These are phyloP conservation scores for Huiozyma naganishii DNA, from an alignment of 805 yeast species.

Conservation along the genomic window DNA sequence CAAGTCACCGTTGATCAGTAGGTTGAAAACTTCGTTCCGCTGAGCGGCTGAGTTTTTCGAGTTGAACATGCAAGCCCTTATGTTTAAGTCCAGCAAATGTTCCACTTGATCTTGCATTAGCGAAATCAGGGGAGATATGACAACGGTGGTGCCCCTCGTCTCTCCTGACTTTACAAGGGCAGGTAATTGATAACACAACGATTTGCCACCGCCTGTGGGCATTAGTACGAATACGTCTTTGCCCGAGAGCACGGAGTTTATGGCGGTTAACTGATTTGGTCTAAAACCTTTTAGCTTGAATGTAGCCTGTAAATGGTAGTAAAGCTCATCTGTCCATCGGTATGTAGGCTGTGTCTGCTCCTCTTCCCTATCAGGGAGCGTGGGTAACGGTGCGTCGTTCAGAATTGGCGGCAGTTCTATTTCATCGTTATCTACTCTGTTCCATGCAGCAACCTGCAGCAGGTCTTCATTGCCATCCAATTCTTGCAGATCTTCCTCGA, in stretches of 20 bases:
- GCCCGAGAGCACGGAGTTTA: slow-evolving; percentile 65
- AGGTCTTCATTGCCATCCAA: slow-evolving; percentile 13
- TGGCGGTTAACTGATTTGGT: slow-evolving; percentile 77
- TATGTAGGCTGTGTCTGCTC: slow-evolving; percentile 5
- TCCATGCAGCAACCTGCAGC: slow-evolving; percentile 12
- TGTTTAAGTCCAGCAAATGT: slow-evolving; percentile 54
- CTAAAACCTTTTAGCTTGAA: slow-evolving; percentile 65
- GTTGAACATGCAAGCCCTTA: slow-evolving; percentile 80
- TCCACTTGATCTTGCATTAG: slow-evolving; percentile 96
- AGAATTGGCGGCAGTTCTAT: slow-evolving; percentile 3
- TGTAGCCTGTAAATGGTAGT: slow-evolving; percentile 39
- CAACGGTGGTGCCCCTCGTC: slow-evolving; percentile 79
- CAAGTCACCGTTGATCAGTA: slow-evolving; percentile 54
- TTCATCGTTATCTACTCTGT: slow-evolving; percentile 9
- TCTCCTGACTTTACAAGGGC: slow-evolving; percentile 69
- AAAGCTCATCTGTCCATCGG: slow-evolving; percentile 63
- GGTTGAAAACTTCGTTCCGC: slow-evolving; percentile 47
- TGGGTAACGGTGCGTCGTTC: neutral
- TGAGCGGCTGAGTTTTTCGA: slow-evolving; percentile 62
- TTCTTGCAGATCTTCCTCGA: neutral
- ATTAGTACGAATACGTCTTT: slow-evolving; percentile 86
- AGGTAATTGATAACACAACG: slow-evolving; percentile 90
- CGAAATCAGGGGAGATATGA: slow-evolving; percentile 88
- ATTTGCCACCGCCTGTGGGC: slow-evolving; percentile 99
- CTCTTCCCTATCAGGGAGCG: neutral